Evolutionary conservation across 1,139 yeast species (phyloP).

Genomic region (Debaryomycetaceae sp.): DNA sequence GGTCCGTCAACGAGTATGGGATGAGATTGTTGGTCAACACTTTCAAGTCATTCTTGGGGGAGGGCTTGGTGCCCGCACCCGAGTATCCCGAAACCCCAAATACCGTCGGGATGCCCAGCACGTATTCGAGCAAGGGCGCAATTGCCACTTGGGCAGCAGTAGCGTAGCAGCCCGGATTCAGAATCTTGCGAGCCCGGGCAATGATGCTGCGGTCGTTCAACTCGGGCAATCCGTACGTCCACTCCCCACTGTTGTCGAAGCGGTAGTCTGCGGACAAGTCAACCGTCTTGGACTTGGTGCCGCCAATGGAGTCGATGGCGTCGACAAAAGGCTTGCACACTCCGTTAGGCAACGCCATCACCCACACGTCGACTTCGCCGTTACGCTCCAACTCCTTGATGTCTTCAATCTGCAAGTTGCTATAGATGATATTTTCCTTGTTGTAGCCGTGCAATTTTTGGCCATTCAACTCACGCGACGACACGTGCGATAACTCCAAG

Average conservation of each 20-base stretch:
- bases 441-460: slow-evolving; percentile 82
- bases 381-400: slow-evolving; percentile 71
- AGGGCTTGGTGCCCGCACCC: slow-evolving; percentile 98
- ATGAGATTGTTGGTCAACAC: slow-evolving; percentile 76
- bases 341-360: slow-evolving; percentile 98
- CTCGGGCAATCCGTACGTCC: slow-evolving; percentile 94
- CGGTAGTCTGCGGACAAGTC: slow-evolving; percentile 96
- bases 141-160: slow-evolving; percentile 95
- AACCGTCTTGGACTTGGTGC: slow-evolving; percentile 68
- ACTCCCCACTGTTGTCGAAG: slow-evolving; percentile 79
- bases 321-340: slow-evolving; percentile 97
- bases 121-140: slow-evolving; percentile 68
- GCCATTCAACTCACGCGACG: slow-evolving; percentile 92
- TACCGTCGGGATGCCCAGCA: slow-evolving; percentile 69
- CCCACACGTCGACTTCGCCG: slow-evolving; percentile 90
- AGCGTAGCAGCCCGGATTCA: slow-evolving; percentile 98
- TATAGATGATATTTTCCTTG: slow-evolving; percentile 74
- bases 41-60: slow-evolving; percentile 85
- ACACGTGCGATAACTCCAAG: slow-evolving; percentile 85
- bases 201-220: slow-evolving; percentile 63
- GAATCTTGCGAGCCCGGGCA: slow-evolving; percentile 73
- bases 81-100: slow-evolving; percentile 98
- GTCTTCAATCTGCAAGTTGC: slow-evolving; percentile 84
- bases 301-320: slow-evolving; percentile 69
- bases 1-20: slow-evolving; percentile 95